phyloP scores from a whole-genome alignment of 2,329 filamentous ascomycete genomes.

The Hypocreales sp. region DNA sequence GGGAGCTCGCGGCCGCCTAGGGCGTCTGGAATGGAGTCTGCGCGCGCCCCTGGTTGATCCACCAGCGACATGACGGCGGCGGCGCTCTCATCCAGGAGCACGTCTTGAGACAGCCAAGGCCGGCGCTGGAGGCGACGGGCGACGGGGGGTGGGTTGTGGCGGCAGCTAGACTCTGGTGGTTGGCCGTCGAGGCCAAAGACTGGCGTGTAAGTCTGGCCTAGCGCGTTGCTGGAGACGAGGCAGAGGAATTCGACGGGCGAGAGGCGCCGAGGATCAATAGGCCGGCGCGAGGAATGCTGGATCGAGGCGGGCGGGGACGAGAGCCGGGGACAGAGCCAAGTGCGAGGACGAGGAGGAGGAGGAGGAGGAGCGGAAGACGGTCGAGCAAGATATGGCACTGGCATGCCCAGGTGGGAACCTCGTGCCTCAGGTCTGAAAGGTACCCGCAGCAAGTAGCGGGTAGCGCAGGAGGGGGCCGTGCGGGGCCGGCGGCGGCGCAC shows the following conservation, averaged over 20 bases:
- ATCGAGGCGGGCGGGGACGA: not conserved
- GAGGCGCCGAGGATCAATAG: constrained; percentile 2
- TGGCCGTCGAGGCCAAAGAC: constrained; percentile 1
- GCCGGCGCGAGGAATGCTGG: constrained; percentile 1
- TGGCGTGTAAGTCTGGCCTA: constrained; percentile 2
- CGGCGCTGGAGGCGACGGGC: not conserved
- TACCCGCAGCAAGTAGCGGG: no score
- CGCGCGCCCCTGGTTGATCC: constrained; percentile 4
- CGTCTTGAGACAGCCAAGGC: constrained; percentile 3
- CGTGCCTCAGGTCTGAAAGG: no score
- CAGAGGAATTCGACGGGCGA: constrained; percentile 7
- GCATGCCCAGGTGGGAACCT: no score
- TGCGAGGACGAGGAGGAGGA: not conserved
- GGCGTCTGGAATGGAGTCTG: constrained; percentile 7
- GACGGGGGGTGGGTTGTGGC: not conserved
- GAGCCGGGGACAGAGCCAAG: not conserved
- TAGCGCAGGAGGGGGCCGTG: no score
- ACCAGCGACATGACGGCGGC: constrained; percentile 5
- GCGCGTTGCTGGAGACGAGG: constrained; percentile 2
- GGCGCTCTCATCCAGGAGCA: constrained; percentile 3
- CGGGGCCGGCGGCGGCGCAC: no score
- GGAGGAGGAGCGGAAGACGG: not conserved
- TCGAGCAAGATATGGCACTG: no score
- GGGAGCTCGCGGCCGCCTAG: constrained; percentile 2
- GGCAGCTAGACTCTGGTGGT: not conserved